These are phyloP conservation scores for Westerdykella sp. DNA, from an alignment of 2,329 filamentous ascomycete species.

Conservation along the genomic window DNA sequence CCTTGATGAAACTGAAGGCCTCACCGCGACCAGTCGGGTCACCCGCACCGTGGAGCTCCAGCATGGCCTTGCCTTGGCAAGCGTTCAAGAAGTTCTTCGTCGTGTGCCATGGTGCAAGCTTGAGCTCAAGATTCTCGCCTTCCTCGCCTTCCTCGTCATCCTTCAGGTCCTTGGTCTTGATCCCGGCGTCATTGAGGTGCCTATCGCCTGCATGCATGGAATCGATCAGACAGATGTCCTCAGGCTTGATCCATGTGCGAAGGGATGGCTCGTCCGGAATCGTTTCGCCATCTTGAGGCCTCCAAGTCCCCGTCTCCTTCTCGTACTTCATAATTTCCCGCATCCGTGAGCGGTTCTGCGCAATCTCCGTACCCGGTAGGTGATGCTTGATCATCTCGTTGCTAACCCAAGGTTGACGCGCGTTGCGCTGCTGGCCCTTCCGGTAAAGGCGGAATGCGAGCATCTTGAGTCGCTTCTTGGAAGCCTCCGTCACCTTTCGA, in stretches of 20 bases:
- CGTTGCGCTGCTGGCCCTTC: constrained; percentile 62
- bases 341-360: constrained; percentile 92
- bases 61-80: constrained; percentile 91
- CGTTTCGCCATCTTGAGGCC: constrained; percentile 60
- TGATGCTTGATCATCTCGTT: constrained; percentile 57
- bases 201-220: constrained; percentile 95
- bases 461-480: constrained; percentile 95
- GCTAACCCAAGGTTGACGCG: constrained; percentile 78
- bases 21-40: constrained; percentile 91
- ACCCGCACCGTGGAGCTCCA: constrained; percentile 87
- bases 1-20: constrained; percentile 95
- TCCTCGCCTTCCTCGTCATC: constrained; percentile 57
- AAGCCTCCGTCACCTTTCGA: constrained; percentile 90
- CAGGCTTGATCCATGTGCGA: constrained; percentile 83
- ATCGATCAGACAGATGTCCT: constrained; percentile 90
- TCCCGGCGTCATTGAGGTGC: constrained; percentile 85
- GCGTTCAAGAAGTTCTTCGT: constrained; percentile 96
- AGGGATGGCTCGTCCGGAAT: constrained; percentile 76
- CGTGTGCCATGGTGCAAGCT: constrained; percentile 91
- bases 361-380: constrained; percentile 86
- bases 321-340: constrained; percentile 93
- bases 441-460: constrained; percentile 83
- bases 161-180: constrained; percentile 62
- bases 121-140: constrained; percentile 72
- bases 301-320: constrained; percentile 81